Conservation (phyloP, 2,329 filamentous ascomycete species). For the Aaosphaeria pasadenensis region DNA sequence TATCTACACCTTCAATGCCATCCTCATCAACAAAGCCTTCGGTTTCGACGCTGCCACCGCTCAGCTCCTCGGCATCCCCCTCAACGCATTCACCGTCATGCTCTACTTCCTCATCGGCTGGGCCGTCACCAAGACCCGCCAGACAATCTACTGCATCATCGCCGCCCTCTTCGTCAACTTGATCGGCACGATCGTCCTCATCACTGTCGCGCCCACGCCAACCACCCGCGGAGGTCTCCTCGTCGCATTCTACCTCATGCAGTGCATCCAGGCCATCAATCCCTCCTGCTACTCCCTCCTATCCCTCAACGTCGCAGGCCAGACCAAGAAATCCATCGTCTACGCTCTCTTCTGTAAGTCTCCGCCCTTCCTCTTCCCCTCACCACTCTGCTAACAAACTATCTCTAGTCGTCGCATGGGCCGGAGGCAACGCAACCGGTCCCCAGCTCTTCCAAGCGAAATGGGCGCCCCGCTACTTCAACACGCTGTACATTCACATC, state of each 20-base stretch:
- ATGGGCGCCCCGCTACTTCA: not conserved
- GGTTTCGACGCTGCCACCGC: not conserved
- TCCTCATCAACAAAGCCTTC: not conserved
- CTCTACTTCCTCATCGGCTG: not conserved
- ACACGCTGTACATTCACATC: not conserved
- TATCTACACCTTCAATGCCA: not conserved
- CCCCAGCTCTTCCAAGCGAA: not conserved
- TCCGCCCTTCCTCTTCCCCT: not conserved
- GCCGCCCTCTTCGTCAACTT: not conserved
- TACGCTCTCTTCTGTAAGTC: not conserved
- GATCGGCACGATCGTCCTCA: not conserved
- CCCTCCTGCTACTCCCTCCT: not conserved
- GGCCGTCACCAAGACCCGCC: not conserved
- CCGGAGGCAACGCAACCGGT: not conserved
- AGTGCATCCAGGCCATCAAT: not conserved
- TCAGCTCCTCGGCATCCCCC: not conserved
- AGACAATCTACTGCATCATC: not conserved
- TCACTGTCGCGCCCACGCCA: not conserved
- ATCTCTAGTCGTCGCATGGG: not conserved
- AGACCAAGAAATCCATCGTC: not conserved
- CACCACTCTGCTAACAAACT: not conserved
- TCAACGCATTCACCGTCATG: not conserved
- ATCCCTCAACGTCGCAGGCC: not conserved
- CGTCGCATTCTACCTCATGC: not conserved
- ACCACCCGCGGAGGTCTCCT: not conserved